Base-by-base conservation (phyloP, 1,284 basidiomycete species). In the Mycena sp. region DNA sequence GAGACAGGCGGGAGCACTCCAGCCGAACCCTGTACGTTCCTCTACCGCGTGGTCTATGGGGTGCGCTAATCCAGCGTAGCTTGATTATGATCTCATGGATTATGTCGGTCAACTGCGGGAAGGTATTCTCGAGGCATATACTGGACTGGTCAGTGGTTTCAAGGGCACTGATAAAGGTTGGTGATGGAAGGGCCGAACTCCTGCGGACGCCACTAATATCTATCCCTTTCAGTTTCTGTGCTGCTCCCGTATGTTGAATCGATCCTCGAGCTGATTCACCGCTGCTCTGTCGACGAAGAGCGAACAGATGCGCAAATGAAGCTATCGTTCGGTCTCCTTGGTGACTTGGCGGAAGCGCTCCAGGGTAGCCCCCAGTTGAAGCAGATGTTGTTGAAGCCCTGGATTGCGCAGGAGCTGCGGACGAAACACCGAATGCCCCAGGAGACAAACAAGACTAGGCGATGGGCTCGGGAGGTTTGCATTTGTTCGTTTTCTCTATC, bases 111-210 rank as follows among this genome's bases (percentile, higher is more conserved):
- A 88, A 56, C 85, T 99, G 65, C 89, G 97, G 40, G 97, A 99
- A 75, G 95, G 95, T 45, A 98, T 99, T 69, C 83, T 98, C 41
- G 98, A 99, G 77, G 96, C 97, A 4, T 99, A 98, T 74, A 96
- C 94, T 10, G 96, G 98, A 49, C 93, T 99, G 67, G 89, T 98
- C 63, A 92, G 94, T 48, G 96, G 94, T 7, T 82, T 98, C 74
- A 95, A 96, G 80, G 87, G 89, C 67, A 92, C 91, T 5, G 87
- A 91, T 38, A 91, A 94, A 77, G 83, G 92, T 91, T 71, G 63
- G 80, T 75, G n/a, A n/a, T n/a, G n/a, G n/a, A n/a, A n/a, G n/a
- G n/a, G n/a, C n/a, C n/a, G n/a, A n/a, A n/a, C n/a, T n/a, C n/a
- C 52, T 70, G 67, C 64, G 29, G 26, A 29, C n/a, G 3, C 40